Base-by-base conservation (phyloP, 2,329 filamentous ascomycete species). In the Blumeria hordei region DNA sequence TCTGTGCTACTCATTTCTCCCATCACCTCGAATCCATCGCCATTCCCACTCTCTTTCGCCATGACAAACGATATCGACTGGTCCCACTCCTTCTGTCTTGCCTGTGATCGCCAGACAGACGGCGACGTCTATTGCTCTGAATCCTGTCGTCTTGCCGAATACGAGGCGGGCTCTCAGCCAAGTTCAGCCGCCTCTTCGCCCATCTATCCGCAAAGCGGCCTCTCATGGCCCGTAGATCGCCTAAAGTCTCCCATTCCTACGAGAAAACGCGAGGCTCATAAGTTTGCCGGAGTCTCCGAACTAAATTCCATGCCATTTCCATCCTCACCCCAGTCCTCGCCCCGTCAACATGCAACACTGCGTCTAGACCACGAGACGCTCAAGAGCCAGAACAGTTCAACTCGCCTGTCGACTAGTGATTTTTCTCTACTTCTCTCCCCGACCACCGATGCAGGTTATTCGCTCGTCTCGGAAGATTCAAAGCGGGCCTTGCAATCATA, bases 41-140 rank as follows among this genome's bases (percentile, higher is more conserved):
- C 21, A 28, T 28, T 4, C 21, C 21, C 21, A 28, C 21, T 28
- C 21, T 28, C 21, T 2, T 28, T 28, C 21, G 21, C 21, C 58
- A 66, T 66, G 64, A 59, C 62, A 55, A 59, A 59, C 55, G 60
- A 65, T 59, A 65, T 66, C 61, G 65, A 67, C 54, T 94, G 88
- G 87, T 85, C 85, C 63, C 85, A 84, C 68, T 83, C 93, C 69
- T 94, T 87, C 77, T 95, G 88, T 75, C 80, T 95, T 63, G 81
- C 84, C 72, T 95, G 88, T 73, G 88, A 95, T 71, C 83, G 83
- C 71, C 85, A 93, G 70, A 88, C 84, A 58, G 77, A 85, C 60
- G 80, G 80, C 56, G 81, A 81, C 58, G 80, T 85, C 60, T 94
- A 94, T 74, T 95, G 88, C 75, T 94, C 87, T 50, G 88, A 95